phyloP scores from a whole-genome alignment of 208 protist genomes.

The Crithidia sp. region DNA sequence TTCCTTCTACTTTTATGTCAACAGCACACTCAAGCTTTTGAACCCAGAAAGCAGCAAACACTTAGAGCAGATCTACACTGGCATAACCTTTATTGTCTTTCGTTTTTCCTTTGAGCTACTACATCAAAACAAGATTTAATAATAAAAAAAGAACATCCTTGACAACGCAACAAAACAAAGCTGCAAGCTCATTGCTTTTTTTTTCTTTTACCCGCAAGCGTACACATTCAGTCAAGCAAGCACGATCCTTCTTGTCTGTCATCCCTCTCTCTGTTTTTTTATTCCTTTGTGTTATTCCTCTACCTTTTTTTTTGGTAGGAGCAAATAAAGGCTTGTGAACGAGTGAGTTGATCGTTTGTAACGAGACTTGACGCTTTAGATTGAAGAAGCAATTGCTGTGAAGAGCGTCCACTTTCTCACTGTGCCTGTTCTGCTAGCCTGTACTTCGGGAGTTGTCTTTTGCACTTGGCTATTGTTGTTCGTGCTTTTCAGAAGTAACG shows the following conservation, averaged over 20 bases:
- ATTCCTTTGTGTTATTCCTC: constrained; percentile 23
- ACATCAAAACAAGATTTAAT: neutral
- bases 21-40: no score
- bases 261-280: constrained; percentile 3
- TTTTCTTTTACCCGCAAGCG: neutral
- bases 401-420: no score
- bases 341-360: no score
- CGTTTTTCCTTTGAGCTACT: neutral
- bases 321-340: no score
- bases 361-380: no score
- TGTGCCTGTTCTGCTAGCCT: neutral
- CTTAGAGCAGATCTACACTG: neutral
- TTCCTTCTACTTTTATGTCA: neutral
- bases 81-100: neutral
- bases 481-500: neutral
- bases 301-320: neutral
- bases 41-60: no score
- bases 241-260: neutral
- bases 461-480: neutral
- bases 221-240: neutral
- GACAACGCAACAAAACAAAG: no score
- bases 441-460: neutral
- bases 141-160: neutral
- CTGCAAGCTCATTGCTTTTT: neutral
- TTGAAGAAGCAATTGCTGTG: no score